Evolutionary conservation across 441 rosid genomes (phyloP).

Genomic region (Syzygium syzygioides): DNA sequence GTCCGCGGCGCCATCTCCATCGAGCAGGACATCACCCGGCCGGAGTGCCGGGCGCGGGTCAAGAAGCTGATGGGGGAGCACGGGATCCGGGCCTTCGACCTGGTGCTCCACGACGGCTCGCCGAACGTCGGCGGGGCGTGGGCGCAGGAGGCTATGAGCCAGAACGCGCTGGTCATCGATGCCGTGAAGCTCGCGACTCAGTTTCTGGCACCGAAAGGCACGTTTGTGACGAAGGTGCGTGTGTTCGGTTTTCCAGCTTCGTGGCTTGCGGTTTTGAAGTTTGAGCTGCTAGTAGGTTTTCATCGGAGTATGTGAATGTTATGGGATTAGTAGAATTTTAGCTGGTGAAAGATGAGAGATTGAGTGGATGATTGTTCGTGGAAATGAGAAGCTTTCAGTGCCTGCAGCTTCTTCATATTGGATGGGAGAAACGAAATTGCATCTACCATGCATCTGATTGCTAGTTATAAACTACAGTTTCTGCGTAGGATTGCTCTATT

Average conservation of each 20-base stretch:
- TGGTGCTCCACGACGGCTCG: constrained; percentile 85
- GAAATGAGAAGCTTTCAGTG: not conserved
- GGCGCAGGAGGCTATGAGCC: constrained; percentile 75
- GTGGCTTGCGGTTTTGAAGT: not conserved
- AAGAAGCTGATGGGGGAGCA: constrained; percentile 60
- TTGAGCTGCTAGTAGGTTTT: not conserved
- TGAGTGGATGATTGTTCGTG: not conserved
- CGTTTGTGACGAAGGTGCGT: constrained; percentile 69
- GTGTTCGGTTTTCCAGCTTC: not conserved
- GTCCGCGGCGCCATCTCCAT: constrained; percentile 60
- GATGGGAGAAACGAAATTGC: not conserved
- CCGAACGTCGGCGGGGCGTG: constrained; percentile 95
- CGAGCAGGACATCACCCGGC: constrained; percentile 71
- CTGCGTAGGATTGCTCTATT: not conserved
- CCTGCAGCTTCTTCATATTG: not conserved
- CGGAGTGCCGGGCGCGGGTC: constrained; percentile 59
- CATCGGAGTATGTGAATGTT: not conserved
- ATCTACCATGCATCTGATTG: not conserved
- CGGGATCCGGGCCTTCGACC: constrained; percentile 54
- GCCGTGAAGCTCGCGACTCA: constrained; percentile 72
- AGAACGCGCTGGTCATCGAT: constrained; percentile 90
- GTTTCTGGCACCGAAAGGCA: constrained; percentile 71
- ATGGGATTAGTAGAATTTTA: not conserved
- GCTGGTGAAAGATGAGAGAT: not conserved
- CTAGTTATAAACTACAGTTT: not conserved